phyloP scores from a whole-genome alignment of 2,329 filamentous ascomycete species.

The Colletotrichum euphorbiae region DNA sequence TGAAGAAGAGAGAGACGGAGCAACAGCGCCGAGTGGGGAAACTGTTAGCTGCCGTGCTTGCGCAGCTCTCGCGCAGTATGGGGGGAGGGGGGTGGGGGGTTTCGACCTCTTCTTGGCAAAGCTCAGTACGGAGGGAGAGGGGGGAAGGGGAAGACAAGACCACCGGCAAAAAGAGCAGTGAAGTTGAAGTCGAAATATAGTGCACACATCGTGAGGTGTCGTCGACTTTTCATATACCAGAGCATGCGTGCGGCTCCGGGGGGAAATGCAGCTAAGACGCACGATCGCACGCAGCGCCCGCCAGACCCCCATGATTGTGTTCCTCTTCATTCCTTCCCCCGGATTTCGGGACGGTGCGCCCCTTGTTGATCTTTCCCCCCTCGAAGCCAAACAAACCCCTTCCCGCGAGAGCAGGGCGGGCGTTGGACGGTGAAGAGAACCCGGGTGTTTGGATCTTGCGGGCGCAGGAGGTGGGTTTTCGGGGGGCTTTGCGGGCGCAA shows the following conservation, averaged over 20 bases:
- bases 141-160: neutral
- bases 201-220: neutral
- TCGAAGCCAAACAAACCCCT: constrained; percentile 13
- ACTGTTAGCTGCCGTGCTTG: constrained; percentile 15
- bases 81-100: too few relatives aligned
- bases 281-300: neutral
- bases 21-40: constrained; percentile 27
- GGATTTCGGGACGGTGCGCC: constrained; percentile 28
- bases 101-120: constrained; percentile 33
- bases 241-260: neutral
- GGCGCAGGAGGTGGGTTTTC: constrained; percentile 37
- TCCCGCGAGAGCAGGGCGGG: neutral
- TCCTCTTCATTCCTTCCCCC: constrained; percentile 8
- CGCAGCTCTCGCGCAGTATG: neutral
- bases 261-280: neutral
- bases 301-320: neutral
- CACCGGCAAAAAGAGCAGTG: too few relatives aligned
- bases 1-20: neutral
- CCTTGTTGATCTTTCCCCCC: constrained; percentile 18
- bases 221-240: too few relatives aligned
- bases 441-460: constrained; percentile 37
- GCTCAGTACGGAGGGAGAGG: neutral
- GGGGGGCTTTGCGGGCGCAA: constrained; percentile 36
- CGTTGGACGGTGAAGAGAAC: constrained; percentile 1
- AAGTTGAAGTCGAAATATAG: constrained; percentile 14